phyloP scores from a whole-genome alignment of 768 basidiomycete species.

The Plicaturopsis crispa region DNA sequence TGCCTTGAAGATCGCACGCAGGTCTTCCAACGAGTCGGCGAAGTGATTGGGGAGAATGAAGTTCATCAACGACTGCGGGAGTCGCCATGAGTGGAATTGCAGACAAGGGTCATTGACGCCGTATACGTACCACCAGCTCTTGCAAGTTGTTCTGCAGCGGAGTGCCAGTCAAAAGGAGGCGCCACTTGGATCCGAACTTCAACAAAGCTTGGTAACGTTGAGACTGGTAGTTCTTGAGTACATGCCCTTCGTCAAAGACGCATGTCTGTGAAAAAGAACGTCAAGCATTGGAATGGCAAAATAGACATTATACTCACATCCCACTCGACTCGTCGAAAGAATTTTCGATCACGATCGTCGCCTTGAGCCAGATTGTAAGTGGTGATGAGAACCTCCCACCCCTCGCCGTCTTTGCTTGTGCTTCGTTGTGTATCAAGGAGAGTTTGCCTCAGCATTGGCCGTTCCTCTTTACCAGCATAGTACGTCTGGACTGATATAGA shows the following conservation, averaged over 20 bases:
- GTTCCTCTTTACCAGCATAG: slow-evolving; percentile 89
- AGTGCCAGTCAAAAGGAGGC: slow-evolving; percentile 89
- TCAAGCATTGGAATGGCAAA: background rate
- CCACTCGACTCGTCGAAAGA: slow-evolving; percentile 88
- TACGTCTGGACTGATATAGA: slow-evolving; percentile 83
- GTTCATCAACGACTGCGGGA: slow-evolving; percentile 82
- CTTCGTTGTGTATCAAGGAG: slow-evolving; percentile 53
- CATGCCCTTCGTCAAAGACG: slow-evolving; percentile 95
- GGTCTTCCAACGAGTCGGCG: slow-evolving; percentile 61
- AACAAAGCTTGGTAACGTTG: slow-evolving; percentile 89
- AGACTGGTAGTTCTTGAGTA: slow-evolving; percentile 96
- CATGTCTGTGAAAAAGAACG: slow-evolving; percentile 51
- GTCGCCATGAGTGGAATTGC: slow-evolving; percentile 1
- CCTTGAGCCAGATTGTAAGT: slow-evolving; percentile 95
- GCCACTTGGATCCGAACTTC: slow-evolving; percentile 82
- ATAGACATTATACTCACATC: slow-evolving; percentile 52
- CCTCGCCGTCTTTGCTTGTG: slow-evolving; percentile 37
- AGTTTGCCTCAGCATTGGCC: slow-evolving; percentile 63
- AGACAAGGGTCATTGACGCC: slow-evolving; percentile 4
- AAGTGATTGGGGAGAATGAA: slow-evolving; percentile 95
- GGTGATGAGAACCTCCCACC: slow-evolving; percentile 92
- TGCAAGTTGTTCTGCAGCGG: slow-evolving; percentile 91
- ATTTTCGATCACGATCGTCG: slow-evolving; percentile 81
- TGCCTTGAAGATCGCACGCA: slow-evolving; percentile 95
- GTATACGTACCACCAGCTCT: slow-evolving; percentile 69